Evolutionary conservation across 139 green algal genomes (phyloP), one percentile per base, ranked within the genome.

Genomic region (Diplosphaera chodatii): DNA sequence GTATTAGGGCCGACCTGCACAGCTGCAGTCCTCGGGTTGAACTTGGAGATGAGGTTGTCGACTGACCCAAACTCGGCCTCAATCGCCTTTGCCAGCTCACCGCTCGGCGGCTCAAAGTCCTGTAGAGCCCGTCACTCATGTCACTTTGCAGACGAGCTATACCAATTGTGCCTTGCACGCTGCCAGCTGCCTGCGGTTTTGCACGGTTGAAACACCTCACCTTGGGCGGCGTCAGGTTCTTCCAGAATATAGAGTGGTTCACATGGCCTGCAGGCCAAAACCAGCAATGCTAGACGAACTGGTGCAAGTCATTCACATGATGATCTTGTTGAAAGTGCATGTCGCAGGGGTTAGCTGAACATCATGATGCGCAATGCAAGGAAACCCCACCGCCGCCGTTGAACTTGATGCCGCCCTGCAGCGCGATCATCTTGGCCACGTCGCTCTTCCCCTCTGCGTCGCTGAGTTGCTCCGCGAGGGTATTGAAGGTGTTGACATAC

Each of bases 221-320:
- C 79, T 93, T 96, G 33, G 80, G 71, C 18, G 94, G 87, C 20
- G 68, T 77, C 13, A 99, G 80, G 78, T 96, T 98, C 41, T 91
- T 86, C 93, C 93, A 99, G 85, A 99, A 99, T 73, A 97, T 94
- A 41, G 82, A 88, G 78, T 99, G 94, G 80, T 99, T 99, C 55
- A 98, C 73, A 81, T 99, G 94, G 18, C 94, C 93, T 94, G 87
- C 34, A 79, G 2, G 3, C 55, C n/a, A n/a, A 73, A 37, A 48
- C 20, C 30, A 10, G 2, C 37, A 23, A 31, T 27, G 21, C n/a
- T 3, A 28, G 16, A 70, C 16, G 29, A 70, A 5, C 16, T n/a
- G n/a, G n/a, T n/a, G n/a, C n/a, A n/a, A n/a, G n/a, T n/a, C n/a
- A n/a, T n/a, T n/a, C n/a, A n/a, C n/a, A n/a, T n/a, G n/a, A n/a